phyloP scores from a whole-genome alignment of 2,329 filamentous ascomycete genomes.

The Colletotrichum sp. region DNA sequence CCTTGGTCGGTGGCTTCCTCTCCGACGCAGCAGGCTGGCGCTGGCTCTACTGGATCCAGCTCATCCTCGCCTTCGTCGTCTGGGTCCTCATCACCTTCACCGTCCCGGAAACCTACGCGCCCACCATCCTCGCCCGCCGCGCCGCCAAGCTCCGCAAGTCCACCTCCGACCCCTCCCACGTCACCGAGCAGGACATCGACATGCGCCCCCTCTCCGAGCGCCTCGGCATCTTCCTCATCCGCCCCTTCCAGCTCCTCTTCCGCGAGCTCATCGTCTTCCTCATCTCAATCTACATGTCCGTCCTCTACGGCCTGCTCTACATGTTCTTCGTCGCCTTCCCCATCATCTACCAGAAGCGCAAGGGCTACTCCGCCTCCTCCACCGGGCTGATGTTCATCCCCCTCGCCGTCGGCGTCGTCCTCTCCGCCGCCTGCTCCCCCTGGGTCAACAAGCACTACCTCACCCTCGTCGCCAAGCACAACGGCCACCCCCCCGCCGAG shows the following conservation, averaged over 20 bases:
- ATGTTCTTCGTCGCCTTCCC: conserved; percentile 79
- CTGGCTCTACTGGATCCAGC: conserved; percentile 87
- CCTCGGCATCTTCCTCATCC: conserved; percentile 75
- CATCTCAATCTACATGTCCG: conserved; percentile 84
- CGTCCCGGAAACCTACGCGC: conserved; percentile 89
- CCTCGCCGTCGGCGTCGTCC: conserved; percentile 75
- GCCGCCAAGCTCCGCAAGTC: conserved; percentile 75
- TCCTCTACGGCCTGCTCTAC: conserved; percentile 76
- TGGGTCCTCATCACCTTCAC: conserved; percentile 84
- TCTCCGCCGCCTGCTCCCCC: conserved; percentile 70
- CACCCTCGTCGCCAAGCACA: conserved; percentile 62
- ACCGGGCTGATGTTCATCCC: conserved; percentile 91
- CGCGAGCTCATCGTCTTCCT: conserved; percentile 84
- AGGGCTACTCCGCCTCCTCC: conserved; percentile 75
- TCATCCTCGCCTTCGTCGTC: conserved; percentile 73
- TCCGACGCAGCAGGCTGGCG: conserved; percentile 75
- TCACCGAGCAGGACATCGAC: conserved; percentile 84
- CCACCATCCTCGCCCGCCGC: conserved; percentile 73
- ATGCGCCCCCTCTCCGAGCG: conserved; percentile 71
- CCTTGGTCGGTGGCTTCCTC: conserved; percentile 79
- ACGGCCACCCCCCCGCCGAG: conserved; percentile 79
- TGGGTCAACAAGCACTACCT: conserved; percentile 85
- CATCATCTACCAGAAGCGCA: conserved; percentile 78
- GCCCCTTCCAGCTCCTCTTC: conserved; percentile 87
- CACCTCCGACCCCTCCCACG: conserved; percentile 70